A percentile compares a stretch with the other conserved stretches of the same genome.
Conservation (phyloP, 805 yeast species). For the Ogataea chonburiensis region DNA sequence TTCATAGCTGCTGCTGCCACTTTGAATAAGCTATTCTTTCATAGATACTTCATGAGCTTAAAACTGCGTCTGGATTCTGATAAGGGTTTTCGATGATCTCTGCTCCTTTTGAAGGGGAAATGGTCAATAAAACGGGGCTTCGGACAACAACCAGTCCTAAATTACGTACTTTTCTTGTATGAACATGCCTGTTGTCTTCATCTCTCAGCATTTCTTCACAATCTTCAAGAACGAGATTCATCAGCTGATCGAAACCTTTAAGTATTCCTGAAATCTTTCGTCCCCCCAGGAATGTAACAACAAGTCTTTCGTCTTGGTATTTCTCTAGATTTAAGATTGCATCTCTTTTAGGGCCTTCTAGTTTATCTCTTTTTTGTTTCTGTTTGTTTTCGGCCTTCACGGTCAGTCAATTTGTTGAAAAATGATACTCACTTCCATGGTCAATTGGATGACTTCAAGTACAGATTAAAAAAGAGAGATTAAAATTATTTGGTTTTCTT, state of each 20-base stretch:
- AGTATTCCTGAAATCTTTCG: conserved; percentile 72
- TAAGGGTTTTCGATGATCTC: conserved; percentile 73
- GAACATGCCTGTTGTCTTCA: conserved; percentile 56
- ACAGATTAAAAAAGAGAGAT: background rate
- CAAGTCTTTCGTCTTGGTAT: conserved; percentile 68
- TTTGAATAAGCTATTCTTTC: too few species aligned
- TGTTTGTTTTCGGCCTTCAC: conserved; percentile 7
- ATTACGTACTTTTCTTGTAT: conserved; percentile 57
- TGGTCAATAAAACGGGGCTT: conserved; percentile 74
- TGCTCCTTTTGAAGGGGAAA: conserved; percentile 72
- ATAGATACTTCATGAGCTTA: too few species aligned
- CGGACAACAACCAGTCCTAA: conserved; percentile 82
- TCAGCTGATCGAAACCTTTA: conserved; percentile 80
- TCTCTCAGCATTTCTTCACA: conserved; percentile 65
- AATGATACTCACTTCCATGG: conserved; percentile 21
- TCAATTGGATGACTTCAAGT: background rate
- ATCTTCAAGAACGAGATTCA: conserved; percentile 75
- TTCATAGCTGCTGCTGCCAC: too few species aligned
- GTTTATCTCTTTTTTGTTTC: conserved; percentile 24
- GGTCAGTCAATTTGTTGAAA: too few species aligned
- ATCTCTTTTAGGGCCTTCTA: conserved; percentile 84
- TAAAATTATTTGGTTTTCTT: too few species aligned
- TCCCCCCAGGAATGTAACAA: conserved; percentile 83
- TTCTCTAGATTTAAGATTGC: conserved; percentile 80
- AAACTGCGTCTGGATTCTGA: too few species aligned